Evolutionary conservation across 192 early-diverging fungal genomes (phyloP), one percentile per base, ranked within the genome.

Genomic region (Coemansia sp.): DNA sequence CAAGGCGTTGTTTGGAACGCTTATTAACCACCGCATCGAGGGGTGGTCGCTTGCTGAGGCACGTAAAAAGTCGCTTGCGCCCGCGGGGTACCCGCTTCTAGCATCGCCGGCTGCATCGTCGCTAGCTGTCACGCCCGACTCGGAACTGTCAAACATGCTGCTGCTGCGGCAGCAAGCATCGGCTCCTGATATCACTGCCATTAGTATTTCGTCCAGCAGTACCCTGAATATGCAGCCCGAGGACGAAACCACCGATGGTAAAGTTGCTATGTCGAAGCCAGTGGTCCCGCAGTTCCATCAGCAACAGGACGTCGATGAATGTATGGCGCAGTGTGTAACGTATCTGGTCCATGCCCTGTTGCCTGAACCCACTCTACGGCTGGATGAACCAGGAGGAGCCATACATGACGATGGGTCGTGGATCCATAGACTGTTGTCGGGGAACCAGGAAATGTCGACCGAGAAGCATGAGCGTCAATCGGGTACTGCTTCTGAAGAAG

Each of bases 261-360:
- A 14, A 0, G n/a, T 19, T 44, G 22, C 31, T 6, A 33, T 20
- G 14, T 50, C 40, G 55, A 36, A 50, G 25, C 10, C 20, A 48
- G 23, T 10, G 25, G 22, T 25, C 22, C 9, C 55, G 14, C 63
- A 65, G 57, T 42, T 31, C 15, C n/a, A 76, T 9, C 79, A 81
- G 28, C 89, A 90, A 61, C 91, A 92, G 55, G 91, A 92, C 68
- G 86, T 92, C 0, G 85, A 86, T 25, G 90, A 92, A 63, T 88
- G 88, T 56, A 88, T 92, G 85, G 83, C 75, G 2, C 86, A 87
- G 57, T 81, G 85, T 14, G 87, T 91, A 62, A 72, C 79, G 5
- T 67, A 86, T 10, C 62, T 92, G 2, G 83, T 82, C 20, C 83
- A 84, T 17, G 89, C 88, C 0, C 72, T 92, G 47, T 73, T 80